These are phyloP conservation scores for Protomyces inundatus DNA, from an alignment of 1,139 yeast species.

Conservation along the genomic window DNA sequence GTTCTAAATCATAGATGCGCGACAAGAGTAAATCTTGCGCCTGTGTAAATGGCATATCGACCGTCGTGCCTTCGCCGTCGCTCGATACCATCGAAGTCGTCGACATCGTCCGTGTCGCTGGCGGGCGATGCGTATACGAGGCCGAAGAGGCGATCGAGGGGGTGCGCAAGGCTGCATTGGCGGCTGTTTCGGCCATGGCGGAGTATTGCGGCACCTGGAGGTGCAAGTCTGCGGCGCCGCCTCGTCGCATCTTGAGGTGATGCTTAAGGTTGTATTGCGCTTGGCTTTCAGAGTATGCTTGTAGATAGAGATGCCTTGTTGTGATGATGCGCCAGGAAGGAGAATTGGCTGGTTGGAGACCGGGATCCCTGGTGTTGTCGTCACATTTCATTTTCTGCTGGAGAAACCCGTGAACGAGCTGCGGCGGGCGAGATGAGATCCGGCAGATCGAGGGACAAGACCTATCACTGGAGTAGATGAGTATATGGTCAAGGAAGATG, in stretches of 20 bases:
- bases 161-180: conserved; percentile 19
- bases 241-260: conserved; percentile 4
- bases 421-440: too few relatives aligned
- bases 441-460: too few relatives aligned
- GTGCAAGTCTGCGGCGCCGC: conserved; percentile 12
- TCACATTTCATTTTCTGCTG: too few relatives aligned
- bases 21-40: conserved; percentile 8
- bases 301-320: too few relatives aligned
- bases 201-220: conserved; percentile 17
- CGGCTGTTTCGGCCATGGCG: conserved; percentile 1
- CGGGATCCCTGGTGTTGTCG: too few relatives aligned
- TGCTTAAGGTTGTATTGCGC: too few relatives aligned
- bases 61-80: conserved; percentile 11
- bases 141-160: conserved; percentile 24
- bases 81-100: conserved; percentile 22
- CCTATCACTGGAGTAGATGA: too few relatives aligned
- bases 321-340: too few relatives aligned
- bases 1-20: conserved; percentile 3
- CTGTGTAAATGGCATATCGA: conserved; percentile 14
- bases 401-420: too few relatives aligned
- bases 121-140: conserved; percentile 19
- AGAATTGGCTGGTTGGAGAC: too few relatives aligned
- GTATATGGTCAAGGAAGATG: too few relatives aligned
- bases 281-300: too few relatives aligned
- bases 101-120: conserved; percentile 17